Percentiles rank a stretch among this genome's conserved stretches.
These are phyloP conservation scores for Alternaria panax DNA, from an alignment of 2,329 filamentous ascomycete genomes.

Conservation along the genomic window DNA sequence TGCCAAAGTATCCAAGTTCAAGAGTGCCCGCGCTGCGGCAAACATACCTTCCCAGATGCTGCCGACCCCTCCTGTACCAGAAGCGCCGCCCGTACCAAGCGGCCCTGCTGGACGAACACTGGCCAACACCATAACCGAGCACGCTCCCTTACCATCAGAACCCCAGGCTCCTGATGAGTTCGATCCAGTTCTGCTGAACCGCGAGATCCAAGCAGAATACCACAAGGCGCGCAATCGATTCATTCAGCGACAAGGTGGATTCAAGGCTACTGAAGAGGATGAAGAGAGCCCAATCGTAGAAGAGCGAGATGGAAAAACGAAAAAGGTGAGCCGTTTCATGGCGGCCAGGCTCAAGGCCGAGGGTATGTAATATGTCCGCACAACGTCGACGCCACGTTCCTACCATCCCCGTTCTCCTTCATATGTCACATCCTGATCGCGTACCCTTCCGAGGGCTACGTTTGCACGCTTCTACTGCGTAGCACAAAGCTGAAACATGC, in stretches of 20 bases:
- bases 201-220: constrained; percentile 83
- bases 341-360: constrained; percentile 65
- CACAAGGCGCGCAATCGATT: constrained; percentile 82
- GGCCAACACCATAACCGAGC: constrained; percentile 66
- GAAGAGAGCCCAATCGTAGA: constrained; percentile 70
- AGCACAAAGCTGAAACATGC: not conserved
- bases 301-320: constrained; percentile 66
- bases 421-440: not conserved
- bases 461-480: not conserved
- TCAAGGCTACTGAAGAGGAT: constrained; percentile 72
- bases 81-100: constrained; percentile 43
- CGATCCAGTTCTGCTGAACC: constrained; percentile 74
- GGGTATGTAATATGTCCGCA: constrained; percentile 33
- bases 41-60: constrained; percentile 25
- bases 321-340: constrained; percentile 75
- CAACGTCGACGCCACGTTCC: not conserved
- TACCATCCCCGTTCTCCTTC: not conserved
- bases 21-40: constrained; percentile 38
- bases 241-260: constrained; percentile 84
- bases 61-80: constrained; percentile 33
- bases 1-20: constrained; percentile 53
- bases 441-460: not conserved
- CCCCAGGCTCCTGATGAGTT: constrained; percentile 58
- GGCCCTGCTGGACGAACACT: constrained; percentile 61
- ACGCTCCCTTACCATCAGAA: constrained; percentile 47